Evolutionary conservation across 305 asterid species (phyloP), one percentile per base, ranked within the genome.

Genomic region (Fraxinus paxiana): DNA sequence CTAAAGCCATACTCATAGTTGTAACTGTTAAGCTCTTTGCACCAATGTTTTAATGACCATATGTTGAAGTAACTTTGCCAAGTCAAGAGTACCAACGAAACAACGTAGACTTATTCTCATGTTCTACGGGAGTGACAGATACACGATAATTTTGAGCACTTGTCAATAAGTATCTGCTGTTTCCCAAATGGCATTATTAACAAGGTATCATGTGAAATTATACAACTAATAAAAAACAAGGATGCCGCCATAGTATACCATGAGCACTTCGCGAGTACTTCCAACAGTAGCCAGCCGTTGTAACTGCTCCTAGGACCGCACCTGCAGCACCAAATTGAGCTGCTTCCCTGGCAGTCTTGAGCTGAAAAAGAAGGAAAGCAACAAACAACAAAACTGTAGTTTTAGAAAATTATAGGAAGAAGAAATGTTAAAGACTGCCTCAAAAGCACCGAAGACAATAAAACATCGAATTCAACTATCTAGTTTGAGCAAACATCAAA

Each of bases 251-350:
- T 9, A 74, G 54, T 83, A 12, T 87, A 95, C 98, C 98, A 84
- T 95, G 98, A 75, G 90, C 92, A 88, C 94, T 92, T 89, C 85
- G 91, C 3, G 98, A 95, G 90, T 93, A 95, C 88, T 90, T 92
- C 92, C 88, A 92, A 80, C 92, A 88, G 82, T 74, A 81, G 35
- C 93, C 97, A 73, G 91, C 97, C 30, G 97, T 90, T 35, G 93
- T 81, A 86, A 89, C 88, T 26, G 96, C 97, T 81, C 98, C 98
- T 56, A 90, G 74, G 43, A 84, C 86, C 82, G 98, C 94, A 78
- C 98, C 98, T 75, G 63, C 91, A 81, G 83, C 91, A 79, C 96
- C 92, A 78, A 90, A 87, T 33, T 87, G 75, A 79, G 87, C 91
- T 33, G 96, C 97, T 81, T 92, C 88, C 80, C 94, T 87, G n/a